These are phyloP conservation scores for Calonectria pauciramosa DNA, from an alignment of 2,329 filamentous ascomycete species.

Conservation along the genomic window DNA sequence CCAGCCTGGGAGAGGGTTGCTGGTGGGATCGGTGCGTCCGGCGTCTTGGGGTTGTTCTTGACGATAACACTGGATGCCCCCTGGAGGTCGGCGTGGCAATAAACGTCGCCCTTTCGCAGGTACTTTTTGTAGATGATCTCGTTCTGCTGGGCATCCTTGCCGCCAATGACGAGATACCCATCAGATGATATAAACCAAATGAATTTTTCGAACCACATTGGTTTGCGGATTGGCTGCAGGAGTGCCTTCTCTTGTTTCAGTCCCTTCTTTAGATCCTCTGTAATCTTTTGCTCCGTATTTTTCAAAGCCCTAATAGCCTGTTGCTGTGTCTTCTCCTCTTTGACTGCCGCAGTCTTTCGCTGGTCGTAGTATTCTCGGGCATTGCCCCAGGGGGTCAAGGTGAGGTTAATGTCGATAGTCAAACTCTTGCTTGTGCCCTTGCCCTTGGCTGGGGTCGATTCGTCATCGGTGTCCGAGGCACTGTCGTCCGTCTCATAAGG, in stretches of 20 bases:
- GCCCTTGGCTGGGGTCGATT: slow-evolving; percentile 51
- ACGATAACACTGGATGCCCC: slow-evolving; percentile 89
- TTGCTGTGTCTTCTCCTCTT: slow-evolving; percentile 87
- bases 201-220: slow-evolving; percentile 98
- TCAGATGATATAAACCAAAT: slow-evolving; percentile 96
- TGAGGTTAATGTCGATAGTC: slow-evolving; percentile 86
- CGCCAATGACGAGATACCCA: slow-evolving; percentile 91
- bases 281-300: slow-evolving; percentile 90
- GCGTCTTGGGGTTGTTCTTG: slow-evolving; percentile 84
- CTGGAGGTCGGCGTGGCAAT: slow-evolving; percentile 89
- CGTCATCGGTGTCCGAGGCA: slow-evolving; percentile 54
- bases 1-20: slow-evolving; percentile 93
- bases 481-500: slow-evolving; percentile 78
- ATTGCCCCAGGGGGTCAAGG: slow-evolving; percentile 87
- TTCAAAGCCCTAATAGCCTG: slow-evolving; percentile 88
- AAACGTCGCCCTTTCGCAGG: slow-evolving; percentile 89
- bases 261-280: slow-evolving; percentile 85
- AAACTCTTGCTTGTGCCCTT: slow-evolving; percentile 68
- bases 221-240: slow-evolving; percentile 84
- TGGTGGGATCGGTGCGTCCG: slow-evolving; percentile 90
- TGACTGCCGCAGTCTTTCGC: slow-evolving; percentile 84
- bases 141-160: slow-evolving; percentile 89
- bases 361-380: slow-evolving; percentile 94
- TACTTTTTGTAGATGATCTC: slow-evolving; percentile 93
- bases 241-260: slow-evolving; percentile 94